Conservation (phyloP, 495 filamentous ascomycete genomes). For the Paragyromitra xinjiangensis region DNA sequence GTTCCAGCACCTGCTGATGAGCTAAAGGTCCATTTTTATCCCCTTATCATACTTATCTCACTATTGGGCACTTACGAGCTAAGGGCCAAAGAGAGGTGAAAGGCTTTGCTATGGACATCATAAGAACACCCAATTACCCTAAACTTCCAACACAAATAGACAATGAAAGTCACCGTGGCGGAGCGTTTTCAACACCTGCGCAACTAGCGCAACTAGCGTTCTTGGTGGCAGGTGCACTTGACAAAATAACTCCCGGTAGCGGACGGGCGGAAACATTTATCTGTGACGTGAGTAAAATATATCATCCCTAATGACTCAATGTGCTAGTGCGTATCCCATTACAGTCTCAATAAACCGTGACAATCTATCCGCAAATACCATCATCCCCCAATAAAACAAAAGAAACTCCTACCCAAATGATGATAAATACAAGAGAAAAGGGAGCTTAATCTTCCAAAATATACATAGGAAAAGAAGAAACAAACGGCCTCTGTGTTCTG, state of each 20-base stretch:
- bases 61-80: too few species aligned
- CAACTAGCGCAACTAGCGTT: too few species aligned
- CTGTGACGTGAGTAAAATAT: neutral
- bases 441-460: neutral
- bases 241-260: too few species aligned
- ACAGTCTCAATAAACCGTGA: neutral
- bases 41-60: too few species aligned
- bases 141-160: too few species aligned
- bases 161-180: too few species aligned
- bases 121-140: too few species aligned
- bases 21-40: too few species aligned
- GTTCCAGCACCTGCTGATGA: too few species aligned
- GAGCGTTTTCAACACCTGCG: too few species aligned
- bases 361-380: constrained; percentile 3
- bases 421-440: constrained; percentile 16
- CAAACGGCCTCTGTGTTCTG: neutral
- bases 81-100: too few species aligned
- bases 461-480: constrained; percentile 6
- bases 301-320: neutral
- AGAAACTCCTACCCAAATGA: constrained; percentile 4
- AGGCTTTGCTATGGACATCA: too few species aligned
- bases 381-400: neutral
- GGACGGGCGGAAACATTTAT: neutral
- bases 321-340: neutral
- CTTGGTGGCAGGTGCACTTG: neutral